A percentile compares a stretch with the other conserved stretches of the same genome.
Evolutionary conservation across 441 rosid genomes (phyloP).

Genomic region (Pelargonium australe): DNA sequence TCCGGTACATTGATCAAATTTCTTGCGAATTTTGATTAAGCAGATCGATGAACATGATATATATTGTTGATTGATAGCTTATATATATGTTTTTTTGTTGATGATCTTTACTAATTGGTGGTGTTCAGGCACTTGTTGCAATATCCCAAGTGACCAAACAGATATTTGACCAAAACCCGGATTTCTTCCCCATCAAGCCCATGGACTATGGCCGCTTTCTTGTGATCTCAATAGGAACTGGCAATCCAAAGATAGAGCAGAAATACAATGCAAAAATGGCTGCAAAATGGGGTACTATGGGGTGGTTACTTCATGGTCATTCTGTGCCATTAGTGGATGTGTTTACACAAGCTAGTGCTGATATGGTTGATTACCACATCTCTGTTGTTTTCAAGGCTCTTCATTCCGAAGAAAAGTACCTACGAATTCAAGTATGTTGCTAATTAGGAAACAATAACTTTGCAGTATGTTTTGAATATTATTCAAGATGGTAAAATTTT

Average conservation of each 20-base stretch:
- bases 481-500: too few species aligned
- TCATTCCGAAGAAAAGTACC: slow-evolving; percentile 46
- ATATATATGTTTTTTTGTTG: neutral
- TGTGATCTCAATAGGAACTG: slow-evolving; percentile 40
- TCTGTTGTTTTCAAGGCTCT: slow-evolving; percentile 28
- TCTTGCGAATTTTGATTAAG: neutral
- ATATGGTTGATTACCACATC: neutral
- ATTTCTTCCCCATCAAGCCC: slow-evolving; percentile 28
- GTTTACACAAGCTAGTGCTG: neutral
- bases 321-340: neutral
- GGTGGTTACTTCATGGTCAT: neutral
- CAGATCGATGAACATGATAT: neutral
- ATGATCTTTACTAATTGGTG: too few species aligned
- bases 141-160: slow-evolving; percentile 34
- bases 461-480: too few species aligned
- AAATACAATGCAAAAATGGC: neutral
- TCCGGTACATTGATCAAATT: slow-evolving; percentile 31
- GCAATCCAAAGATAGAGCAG: slow-evolving; percentile 20
- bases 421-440: slow-evolving; percentile 45
- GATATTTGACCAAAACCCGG: slow-evolving; percentile 25
- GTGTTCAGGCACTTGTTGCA: slow-evolving; percentile 31
- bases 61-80: neutral
- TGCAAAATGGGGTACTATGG: neutral
- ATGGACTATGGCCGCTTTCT: slow-evolving; percentile 31
- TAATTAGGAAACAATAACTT: slow-evolving; percentile 27